Evolutionary conservation across 176 grass and related monocot genomes (phyloP), one percentile per base, ranked within the genome.

Genomic region (Oryza nivara): DNA sequence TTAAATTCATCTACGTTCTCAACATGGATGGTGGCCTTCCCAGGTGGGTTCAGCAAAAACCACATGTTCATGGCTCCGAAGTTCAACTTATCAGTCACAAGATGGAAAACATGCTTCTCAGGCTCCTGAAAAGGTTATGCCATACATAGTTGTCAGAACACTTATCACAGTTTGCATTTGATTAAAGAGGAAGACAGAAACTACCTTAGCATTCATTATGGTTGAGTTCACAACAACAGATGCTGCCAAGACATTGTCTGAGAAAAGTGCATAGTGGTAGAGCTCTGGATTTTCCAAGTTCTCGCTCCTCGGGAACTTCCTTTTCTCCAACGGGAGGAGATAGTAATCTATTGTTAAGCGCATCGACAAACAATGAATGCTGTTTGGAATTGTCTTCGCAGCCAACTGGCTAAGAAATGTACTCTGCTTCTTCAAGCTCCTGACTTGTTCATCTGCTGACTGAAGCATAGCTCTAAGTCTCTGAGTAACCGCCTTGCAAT

Each of bases 41-140:
- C 91, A 79, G 96, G 96, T 71, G 96, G 91, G 68, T 99, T 99
- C 67, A 96, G 80, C 67, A 99, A 68, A 92, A 99, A 99, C 96
- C 96, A 99, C 96, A 99, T 99, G 89, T 92, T 99, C 96, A 99
- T 96, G 36, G 96, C 93, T 88, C 93, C 96, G 60, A 99, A 96
- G 84, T 99, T 96, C 84, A 99, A 90, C 86, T 99, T 99, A 85
- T 99, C 96, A 74, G 96, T 96, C 71, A 99, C 96, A 44, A 99
- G 91, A 91, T 99, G 96, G 75, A 99, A 96, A 75, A 99, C 93
- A 92, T 99, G 96, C 88, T 94, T 99, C 71, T 95, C 93, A 26
- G 96, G 93, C 68, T 99, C 93, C 96, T 99, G 89, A 80, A 82
- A 70, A 68, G 35, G 43, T 79, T 71, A 23, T 60, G 65, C 15